phyloP scores from a whole-genome alignment of 257 asterid species.

The Leptodermis oblonga region DNA sequence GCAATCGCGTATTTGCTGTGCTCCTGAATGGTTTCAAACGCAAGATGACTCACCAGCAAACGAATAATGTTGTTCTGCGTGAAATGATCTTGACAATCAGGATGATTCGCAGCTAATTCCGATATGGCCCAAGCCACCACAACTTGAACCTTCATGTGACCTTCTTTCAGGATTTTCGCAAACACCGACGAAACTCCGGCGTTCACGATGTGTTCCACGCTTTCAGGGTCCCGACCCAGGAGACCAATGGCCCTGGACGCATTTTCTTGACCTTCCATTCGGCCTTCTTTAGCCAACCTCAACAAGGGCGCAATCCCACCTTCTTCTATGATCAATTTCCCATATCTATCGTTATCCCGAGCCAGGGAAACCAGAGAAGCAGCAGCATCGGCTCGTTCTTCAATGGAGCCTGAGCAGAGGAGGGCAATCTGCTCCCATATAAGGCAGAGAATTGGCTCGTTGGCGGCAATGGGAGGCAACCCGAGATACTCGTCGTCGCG shows the following conservation, averaged over 20 bases:
- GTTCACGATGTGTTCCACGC: conserved; percentile 66
- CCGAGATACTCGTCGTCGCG: conserved; percentile 64
- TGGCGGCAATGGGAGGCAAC: conserved; percentile 69
- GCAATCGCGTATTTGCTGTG: conserved; percentile 65
- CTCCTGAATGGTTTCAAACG: conserved; percentile 78
- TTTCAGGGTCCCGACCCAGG: conserved; percentile 69
- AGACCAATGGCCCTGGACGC: conserved; percentile 72
- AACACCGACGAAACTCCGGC: conserved; percentile 73
- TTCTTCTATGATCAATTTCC: conserved; percentile 70
- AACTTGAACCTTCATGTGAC: conserved; percentile 72
- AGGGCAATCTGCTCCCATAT: conserved; percentile 76
- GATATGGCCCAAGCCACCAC: conserved; percentile 83
- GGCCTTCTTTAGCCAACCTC: conserved; percentile 65
- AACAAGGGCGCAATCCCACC: conserved; percentile 69
- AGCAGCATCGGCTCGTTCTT: conserved; percentile 61
- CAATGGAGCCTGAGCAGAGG: conserved; percentile 47
- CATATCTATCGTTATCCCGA: conserved; percentile 69
- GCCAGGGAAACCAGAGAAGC: conserved; percentile 65
- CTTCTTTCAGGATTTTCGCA: conserved; percentile 76
- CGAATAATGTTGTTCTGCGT: conserved; percentile 68
- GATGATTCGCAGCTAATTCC: conserved; percentile 64
- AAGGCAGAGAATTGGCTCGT: conserved; percentile 68
- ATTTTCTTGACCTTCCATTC: conserved; percentile 66
- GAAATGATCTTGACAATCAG: conserved; percentile 71
- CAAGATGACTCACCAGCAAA: conserved; percentile 67